Percentiles rank a stretch among this genome's conserved stretches.
These are phyloP conservation scores for Monosporozyma solicola DNA, from an alignment of 805 yeast species.

Conservation along the genomic window DNA sequence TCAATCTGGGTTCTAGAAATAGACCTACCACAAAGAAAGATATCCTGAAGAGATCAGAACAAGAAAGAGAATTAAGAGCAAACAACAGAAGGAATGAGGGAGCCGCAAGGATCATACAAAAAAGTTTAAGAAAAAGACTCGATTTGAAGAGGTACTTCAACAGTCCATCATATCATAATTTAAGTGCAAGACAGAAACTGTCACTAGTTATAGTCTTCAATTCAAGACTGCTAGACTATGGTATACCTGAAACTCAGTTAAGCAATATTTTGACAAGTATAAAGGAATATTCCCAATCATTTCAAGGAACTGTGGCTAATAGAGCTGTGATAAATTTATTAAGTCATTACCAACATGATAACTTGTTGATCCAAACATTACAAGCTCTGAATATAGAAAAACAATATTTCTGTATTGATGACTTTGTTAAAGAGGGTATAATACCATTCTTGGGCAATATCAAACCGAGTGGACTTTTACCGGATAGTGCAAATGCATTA, in stretches of 20 bases:
- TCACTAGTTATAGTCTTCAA: conserved; percentile 27
- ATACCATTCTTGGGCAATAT: not conserved
- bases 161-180: conserved; percentile 4
- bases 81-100: conserved; percentile 38
- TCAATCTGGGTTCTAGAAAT: conserved; percentile 48
- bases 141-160: conserved; percentile 26
- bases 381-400: not conserved
- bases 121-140: conserved; percentile 35
- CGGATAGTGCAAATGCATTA: not conserved
- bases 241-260: conserved; percentile 7
- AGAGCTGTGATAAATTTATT: not conserved
- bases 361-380: not conserved
- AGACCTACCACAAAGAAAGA: conserved; percentile 29
- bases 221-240: conserved; percentile 11
- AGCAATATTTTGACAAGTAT: conserved; percentile 5
- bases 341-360: not conserved
- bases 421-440: not conserved
- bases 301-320: not conserved
- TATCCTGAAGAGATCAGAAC: conserved; percentile 54
- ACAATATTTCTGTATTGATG: not conserved
- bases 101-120: conserved; percentile 46
- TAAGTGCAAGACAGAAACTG: not conserved
- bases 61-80: conserved; percentile 61
- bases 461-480: not conserved
- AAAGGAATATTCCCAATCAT: conserved; percentile 1